Evolutionary conservation across 192 early-diverging fungal genomes (phyloP).

Genomic region (Neocallimastix lanati): DNA sequence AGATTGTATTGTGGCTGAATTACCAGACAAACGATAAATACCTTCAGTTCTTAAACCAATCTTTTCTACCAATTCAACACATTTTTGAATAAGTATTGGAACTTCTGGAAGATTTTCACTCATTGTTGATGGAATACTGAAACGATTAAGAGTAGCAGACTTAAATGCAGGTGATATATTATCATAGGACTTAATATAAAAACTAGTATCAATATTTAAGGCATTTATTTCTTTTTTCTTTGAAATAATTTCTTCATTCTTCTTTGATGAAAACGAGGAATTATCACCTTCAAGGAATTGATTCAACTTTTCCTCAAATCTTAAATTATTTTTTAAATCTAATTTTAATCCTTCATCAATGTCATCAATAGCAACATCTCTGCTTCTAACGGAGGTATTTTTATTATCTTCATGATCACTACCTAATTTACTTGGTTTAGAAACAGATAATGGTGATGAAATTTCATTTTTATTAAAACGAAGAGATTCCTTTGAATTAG

Average conservation of each 20-base stretch:
- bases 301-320: neutral
- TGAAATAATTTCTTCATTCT: too few species aligned
- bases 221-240: too few species aligned
- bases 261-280: neutral
- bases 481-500: neutral
- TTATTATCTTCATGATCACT: neutral
- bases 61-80: conserved; percentile 45
- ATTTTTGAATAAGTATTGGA: conserved; percentile 47
- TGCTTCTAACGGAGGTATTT: neutral
- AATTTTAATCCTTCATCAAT: neutral
- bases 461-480: neutral
- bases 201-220: neutral
- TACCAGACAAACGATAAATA: conserved; percentile 63
- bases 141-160: neutral
- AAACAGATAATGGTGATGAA: neutral
- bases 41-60: conserved; percentile 53
- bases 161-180: neutral
- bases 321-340: neutral
- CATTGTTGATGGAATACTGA: neutral
- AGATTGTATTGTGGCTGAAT: conserved; percentile 45
- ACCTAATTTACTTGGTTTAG: neutral
- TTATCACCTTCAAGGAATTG: neutral
- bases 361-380: neutral
- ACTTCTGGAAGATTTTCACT: conserved; percentile 11
- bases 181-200: neutral